A percentile compares a stretch with the other conserved stretches of the same genome.
These are phyloP conservation scores for Abrus pulchellus DNA, from an alignment of 306 rosid species.

Conservation along the genomic window DNA sequence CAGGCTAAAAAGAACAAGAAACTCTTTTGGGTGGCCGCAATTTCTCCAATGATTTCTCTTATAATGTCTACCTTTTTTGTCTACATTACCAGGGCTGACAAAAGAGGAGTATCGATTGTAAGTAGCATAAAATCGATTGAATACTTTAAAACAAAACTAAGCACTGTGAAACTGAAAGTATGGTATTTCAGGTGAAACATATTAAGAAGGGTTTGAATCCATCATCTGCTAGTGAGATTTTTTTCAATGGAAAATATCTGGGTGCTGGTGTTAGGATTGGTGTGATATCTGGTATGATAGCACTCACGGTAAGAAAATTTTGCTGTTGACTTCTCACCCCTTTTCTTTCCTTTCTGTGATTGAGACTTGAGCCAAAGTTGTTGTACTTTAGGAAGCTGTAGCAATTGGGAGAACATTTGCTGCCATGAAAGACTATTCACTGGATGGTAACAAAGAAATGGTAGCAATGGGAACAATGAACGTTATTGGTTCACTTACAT, in stretches of 20 bases:
- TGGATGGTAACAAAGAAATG: slow-evolving; percentile 96
- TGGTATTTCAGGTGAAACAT: slow-evolving; percentile 63
- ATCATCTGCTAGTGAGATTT: slow-evolving; percentile 63
- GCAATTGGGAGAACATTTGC: slow-evolving; percentile 98
- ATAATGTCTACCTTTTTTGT: slow-evolving; percentile 76
- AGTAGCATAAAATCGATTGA: slow-evolving; percentile 45
- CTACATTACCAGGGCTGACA: slow-evolving; percentile 74
- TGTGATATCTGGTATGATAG: slow-evolving; percentile 69
- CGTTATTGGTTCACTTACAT: slow-evolving; percentile 82
- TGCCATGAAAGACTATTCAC: slow-evolving; percentile 72
- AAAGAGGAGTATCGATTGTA: slow-evolving; percentile 77
- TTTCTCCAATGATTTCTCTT: slow-evolving; percentile 83
- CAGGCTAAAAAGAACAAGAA: slow-evolving; percentile 79
- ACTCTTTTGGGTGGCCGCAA: slow-evolving; percentile 83
- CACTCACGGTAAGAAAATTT: slow-evolving; percentile 71
- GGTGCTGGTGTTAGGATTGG: slow-evolving; percentile 73
- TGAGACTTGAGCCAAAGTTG: not conserved
- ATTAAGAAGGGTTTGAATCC: slow-evolving; percentile 74
- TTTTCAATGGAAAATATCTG: slow-evolving; percentile 69
- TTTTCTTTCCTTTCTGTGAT: not conserved
- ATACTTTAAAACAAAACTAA: not conserved
- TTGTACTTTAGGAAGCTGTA: slow-evolving; percentile 74
- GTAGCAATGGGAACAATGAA: slow-evolving; percentile 93
- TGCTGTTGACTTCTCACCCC: not conserved
- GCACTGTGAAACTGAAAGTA: slow-evolving; percentile 16